These are phyloP conservation scores for Chlamydomonas reinhardtii DNA, from an alignment of 163 green algal genomes.

Conservation along the genomic window DNA sequence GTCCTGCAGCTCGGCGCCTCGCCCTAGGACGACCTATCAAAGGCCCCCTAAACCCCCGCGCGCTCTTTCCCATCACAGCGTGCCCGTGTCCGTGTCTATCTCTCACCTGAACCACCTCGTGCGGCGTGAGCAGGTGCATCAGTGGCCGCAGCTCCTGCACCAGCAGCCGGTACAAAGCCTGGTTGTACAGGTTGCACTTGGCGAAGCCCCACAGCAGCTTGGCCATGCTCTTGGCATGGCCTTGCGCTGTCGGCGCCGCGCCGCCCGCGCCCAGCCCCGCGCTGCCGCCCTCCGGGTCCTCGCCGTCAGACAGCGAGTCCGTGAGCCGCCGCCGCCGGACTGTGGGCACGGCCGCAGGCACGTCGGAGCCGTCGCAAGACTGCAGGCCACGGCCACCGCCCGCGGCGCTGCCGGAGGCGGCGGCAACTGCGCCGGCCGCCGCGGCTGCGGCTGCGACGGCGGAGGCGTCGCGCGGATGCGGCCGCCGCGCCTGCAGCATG, in stretches of 20 bases:
- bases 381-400: neutral
- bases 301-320: no score
- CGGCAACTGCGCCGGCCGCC: neutral
- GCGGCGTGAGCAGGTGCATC: constrained; percentile 47
- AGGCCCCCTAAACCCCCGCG: no score
- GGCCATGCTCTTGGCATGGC: constrained; percentile 49
- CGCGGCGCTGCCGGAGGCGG: no score
- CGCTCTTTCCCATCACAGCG: no score
- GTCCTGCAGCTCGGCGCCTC: no score
- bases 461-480: neutral
- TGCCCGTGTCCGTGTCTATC: no score
- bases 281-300: neutral
- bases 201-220: constrained; percentile 65
- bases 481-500: constrained; percentile 25
- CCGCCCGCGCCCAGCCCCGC: neutral
- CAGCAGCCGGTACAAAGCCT: constrained; percentile 34
- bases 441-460: neutral
- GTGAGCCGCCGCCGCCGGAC: neutral
- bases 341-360: no score
- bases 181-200: constrained; percentile 56
- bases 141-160: constrained; percentile 31
- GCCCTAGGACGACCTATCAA: no score
- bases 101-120: constrained; percentile 39
- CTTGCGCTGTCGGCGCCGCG: neutral
- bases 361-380: neutral